A percentile compares a stretch with the other conserved stretches of the same genome.
These are phyloP conservation scores for Mycosphaerella arachidis DNA, from an alignment of 2,329 filamentous ascomycete species.

Conservation along the genomic window DNA sequence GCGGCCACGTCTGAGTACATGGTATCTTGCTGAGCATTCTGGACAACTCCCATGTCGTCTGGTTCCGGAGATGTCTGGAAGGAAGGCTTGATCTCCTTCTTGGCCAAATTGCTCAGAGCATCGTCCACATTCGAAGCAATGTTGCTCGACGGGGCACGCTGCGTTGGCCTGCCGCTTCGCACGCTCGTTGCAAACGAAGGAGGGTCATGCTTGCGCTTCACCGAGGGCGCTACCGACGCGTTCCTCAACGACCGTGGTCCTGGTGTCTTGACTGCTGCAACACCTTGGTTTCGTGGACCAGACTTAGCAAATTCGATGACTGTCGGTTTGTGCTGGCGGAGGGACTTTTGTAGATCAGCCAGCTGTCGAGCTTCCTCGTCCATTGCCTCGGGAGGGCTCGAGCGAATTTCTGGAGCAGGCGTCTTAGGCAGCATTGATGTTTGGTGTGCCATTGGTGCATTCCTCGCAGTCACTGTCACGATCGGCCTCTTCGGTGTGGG, in stretches of 20 bases:
- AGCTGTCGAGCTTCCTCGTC: not conserved
- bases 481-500: not conserved
- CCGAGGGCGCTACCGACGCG: not conserved
- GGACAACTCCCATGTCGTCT: not conserved
- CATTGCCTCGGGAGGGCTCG: conserved; percentile 7
- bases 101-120: conserved; percentile 7
- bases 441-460: not conserved
- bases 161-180: not conserved
- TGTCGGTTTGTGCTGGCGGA: conserved; percentile 20
- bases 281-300: conserved; percentile 32
- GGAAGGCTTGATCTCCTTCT: not conserved
- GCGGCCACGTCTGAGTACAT: not conserved
- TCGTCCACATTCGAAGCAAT: conserved; percentile 14
- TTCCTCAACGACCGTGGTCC: not conserved
- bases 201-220: conserved; percentile 4
- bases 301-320: conserved; percentile 27
- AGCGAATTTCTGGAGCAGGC: conserved; percentile 10
- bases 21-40: not conserved
- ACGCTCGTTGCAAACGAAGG: conserved; percentile 16
- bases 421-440: conserved; percentile 8
- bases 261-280: conserved; percentile 4
- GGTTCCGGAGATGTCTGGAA: not conserved
- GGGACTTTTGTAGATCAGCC: not conserved
- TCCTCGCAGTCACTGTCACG: not conserved
- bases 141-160: conserved; percentile 12